Base-by-base conservation (phyloP, 78 protist species). In the Dictyostelium brefeldianum region DNA sequence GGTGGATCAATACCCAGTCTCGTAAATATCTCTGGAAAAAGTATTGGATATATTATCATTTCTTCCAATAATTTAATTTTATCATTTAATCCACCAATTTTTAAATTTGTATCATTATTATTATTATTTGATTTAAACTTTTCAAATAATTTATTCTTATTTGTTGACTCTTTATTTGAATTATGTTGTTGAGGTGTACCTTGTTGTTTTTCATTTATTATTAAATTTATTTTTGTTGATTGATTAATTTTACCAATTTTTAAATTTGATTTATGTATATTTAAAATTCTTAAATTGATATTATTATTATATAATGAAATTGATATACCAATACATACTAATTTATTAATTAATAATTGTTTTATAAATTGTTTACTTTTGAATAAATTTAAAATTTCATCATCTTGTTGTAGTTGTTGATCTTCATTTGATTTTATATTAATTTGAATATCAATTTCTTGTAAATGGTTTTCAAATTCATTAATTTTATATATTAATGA, bases 31-130 rank as follows among this genome's bases (percentile, higher is more conserved):
- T 27, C 12, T 12, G 80, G 57, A 59, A 73, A 91, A 25, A 70
- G 5, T 47, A 91, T 78, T n/a, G 95, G 95, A 48, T 67, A 83
- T 3, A 83, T 74, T 4, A 91, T 81, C 90, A 91, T 91, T 54
- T 91, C 95, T 47, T 87, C 93, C 5, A 87, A 31, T 10, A 77
- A 18, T 29, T 14, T 18, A 31, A 87, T 57, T n/a, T 70, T 43
- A 17, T 65, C 57, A 50, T 87, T 74, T 25, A 87, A 50, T 20
- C 93, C 93, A 36, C 85, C 93, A 62, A 87, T 65, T 11, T 18
- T 51, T 6, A 27, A 36, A 18, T 57, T 11, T 29, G 47, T 41
- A 2, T 25, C 20, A 5, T 36, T n/a, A 12, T 59, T 4, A 31
- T 77, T 57, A 59, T n/a, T 14, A n/a, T 5, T 80, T 80, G 2